Evolutionary conservation across 495 filamentous ascomycete species (phyloP), one percentile per base, ranked within the genome.

Genomic region (Xanthoparmelia taractica): DNA sequence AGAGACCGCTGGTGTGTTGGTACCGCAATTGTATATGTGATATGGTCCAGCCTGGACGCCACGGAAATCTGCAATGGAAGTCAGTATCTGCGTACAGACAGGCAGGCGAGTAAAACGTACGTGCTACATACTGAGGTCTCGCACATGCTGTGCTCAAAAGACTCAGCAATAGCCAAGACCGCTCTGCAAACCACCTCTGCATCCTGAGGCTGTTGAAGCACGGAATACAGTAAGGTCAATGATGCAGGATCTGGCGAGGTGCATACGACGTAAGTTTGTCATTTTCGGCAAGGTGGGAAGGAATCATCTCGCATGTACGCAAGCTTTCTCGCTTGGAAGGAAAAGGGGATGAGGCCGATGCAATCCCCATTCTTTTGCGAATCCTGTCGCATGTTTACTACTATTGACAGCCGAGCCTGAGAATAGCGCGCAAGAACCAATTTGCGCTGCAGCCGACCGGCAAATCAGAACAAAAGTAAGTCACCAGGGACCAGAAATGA

Each of bases 61-160:
- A 33, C 20, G 11, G 25, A 59, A 0, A 25, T 38, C 38, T 43
- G 57, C 29, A 43, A 33, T 4, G 4, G 27, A 45, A 10, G 23
- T 59, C 18, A 59, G 13, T 45, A 18, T 20, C 29, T 3, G 29
- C 0, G 8, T 10, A 0, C n/a, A 11, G 18, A 25, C n/a, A 41
- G 38, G 12, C 17, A 18, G 4, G 33, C 4, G 31, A 4, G 33
- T 2, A n/a, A 27, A 31, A 59, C 57, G 0, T 20, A 23, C 41
- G 23, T 33, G 27, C 37, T 33, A 34, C 45, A 43, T 27, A 40
- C 23, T 25, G 57, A 43, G 57, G 57, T 18, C 25, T 18, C 8
- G 57, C 57, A 33, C 13, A 59, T 31, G 38, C 41, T 43, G 27
- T 2, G 37, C 34, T 59, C 57, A 59, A n/a, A 8, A 59, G 38